Percentiles rank a stretch among this genome's conserved stretches.
phyloP scores from a whole-genome alignment of 805 yeast species.

The Saccharomyces jurei region DNA sequence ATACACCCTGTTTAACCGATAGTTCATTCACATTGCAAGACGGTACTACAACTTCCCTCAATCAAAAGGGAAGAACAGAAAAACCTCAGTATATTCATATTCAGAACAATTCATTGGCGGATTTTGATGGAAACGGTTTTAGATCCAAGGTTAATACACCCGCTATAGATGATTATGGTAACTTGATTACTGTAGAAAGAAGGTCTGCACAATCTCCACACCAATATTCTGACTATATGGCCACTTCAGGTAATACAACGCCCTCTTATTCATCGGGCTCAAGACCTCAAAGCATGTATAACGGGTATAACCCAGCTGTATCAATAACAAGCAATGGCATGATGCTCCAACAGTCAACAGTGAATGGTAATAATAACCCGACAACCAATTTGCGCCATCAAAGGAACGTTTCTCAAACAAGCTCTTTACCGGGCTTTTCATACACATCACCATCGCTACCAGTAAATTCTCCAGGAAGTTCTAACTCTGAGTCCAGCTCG shows the following conservation, averaged over 20 bases:
- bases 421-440: conserved; percentile 7
- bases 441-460: conserved; percentile 8
- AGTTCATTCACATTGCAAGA: not conserved
- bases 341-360: conserved; percentile 8
- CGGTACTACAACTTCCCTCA: conserved; percentile 3
- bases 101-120: conserved; percentile 9
- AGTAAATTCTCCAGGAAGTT: conserved; percentile 21
- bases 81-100: conserved; percentile 26
- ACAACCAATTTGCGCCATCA: conserved; percentile 9
- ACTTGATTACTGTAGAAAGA: conserved; percentile 27
- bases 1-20: not conserved
- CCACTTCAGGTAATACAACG: not conserved
- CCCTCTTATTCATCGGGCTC: not conserved
- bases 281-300: not conserved
- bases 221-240: conserved; percentile 2
- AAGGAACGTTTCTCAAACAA: conserved; percentile 17
- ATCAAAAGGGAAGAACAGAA: conserved; percentile 6
- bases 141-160: conserved; percentile 29
- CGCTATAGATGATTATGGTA: conserved; percentile 33
- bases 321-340: conserved; percentile 22
- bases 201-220: conserved; percentile 10
- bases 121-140: not conserved
- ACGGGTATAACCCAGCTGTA: conserved; percentile 2
- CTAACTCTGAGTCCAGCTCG: conserved; percentile 20
- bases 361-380: not conserved